A percentile compares a stretch with the other conserved stretches of the same genome.
Evolutionary conservation across 2,329 filamentous ascomycete species (phyloP).

Genomic region (Neocatenulostroma microsporum): DNA sequence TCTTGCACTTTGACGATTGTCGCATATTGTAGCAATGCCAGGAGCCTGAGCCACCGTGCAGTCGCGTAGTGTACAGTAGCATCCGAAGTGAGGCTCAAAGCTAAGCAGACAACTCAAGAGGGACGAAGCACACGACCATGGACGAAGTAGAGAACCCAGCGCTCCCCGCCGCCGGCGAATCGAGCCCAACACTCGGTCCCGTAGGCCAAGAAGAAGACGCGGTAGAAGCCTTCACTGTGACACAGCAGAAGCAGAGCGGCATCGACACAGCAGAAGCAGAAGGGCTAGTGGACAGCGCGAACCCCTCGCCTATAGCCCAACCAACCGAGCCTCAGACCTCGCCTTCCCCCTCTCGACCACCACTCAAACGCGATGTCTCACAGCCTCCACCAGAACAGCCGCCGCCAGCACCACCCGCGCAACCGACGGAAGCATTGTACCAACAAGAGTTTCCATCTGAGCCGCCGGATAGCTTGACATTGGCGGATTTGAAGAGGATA

Average conservation of each 20-base stretch:
- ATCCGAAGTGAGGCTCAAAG: too few species aligned
- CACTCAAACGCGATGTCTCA: constrained; percentile 34
- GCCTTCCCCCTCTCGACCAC: constrained; percentile 27
- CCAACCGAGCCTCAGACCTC: constrained; percentile 7
- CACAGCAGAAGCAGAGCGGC: too few species aligned
- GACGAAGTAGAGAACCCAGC: constrained; percentile 33
- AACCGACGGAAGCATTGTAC: constrained; percentile 12
- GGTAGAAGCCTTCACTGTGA: too few species aligned
- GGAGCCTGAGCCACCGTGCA: too few species aligned
- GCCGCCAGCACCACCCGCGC: constrained; percentile 36
- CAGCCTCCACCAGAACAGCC: constrained; percentile 36
- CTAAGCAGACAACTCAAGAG: too few species aligned
- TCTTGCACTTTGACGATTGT: too few species aligned
- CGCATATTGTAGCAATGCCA: too few species aligned
- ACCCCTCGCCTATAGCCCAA: constrained; percentile 11
- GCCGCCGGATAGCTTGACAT: constrained; percentile 38
- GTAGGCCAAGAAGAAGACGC: constrained; percentile 18
- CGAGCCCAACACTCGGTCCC: constrained; percentile 24
- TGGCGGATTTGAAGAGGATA: constrained; percentile 40
- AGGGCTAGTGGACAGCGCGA: constrained; percentile 11
- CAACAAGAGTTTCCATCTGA: constrained; percentile 26
- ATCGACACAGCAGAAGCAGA: constrained; percentile 14
- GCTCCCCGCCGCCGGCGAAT: constrained; percentile 27
- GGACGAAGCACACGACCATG: too few species aligned
- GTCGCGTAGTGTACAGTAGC: too few species aligned